Conservation (phyloP, 108 stramenopile species). For the Cyclotella kingstonii region DNA sequence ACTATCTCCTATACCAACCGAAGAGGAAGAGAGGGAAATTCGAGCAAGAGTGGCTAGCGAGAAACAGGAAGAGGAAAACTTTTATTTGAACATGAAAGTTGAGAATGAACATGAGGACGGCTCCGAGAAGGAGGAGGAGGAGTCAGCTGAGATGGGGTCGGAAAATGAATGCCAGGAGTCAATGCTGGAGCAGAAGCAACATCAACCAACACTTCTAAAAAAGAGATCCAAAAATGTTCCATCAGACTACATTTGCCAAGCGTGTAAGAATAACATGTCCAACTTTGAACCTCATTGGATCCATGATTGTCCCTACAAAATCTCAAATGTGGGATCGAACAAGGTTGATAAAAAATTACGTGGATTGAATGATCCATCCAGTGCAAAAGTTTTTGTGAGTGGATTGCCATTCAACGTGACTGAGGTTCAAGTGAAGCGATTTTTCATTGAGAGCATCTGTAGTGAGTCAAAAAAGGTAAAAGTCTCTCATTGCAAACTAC, state of each 20-base stretch:
- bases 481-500: slow-evolving; percentile 61
- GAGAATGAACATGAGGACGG: slow-evolving; percentile 21
- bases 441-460: slow-evolving; percentile 46
- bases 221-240: slow-evolving; percentile 76
- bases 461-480: slow-evolving; percentile 22
- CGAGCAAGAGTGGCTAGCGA: slow-evolving; percentile 61
- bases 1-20: slow-evolving; percentile 66
- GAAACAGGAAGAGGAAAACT: slow-evolving; percentile 43
- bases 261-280: slow-evolving; percentile 76
- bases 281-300: slow-evolving; percentile 72
- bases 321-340: slow-evolving; percentile 70
- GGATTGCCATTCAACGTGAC: slow-evolving; percentile 82
- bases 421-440: slow-evolving; percentile 51
- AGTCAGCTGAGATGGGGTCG: slow-evolving; percentile 12
- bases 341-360: slow-evolving; percentile 56
- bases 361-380: slow-evolving; percentile 68
- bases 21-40: slow-evolving; percentile 68
- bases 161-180: neutral
- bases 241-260: slow-evolving; percentile 75
- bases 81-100: slow-evolving; percentile 28
- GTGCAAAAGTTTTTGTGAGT: slow-evolving; percentile 77
- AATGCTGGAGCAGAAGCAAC: slow-evolving; percentile 16
- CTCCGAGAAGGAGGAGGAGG: slow-evolving; percentile 7
- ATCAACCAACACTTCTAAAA: slow-evolving; percentile 51
- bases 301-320: slow-evolving; percentile 84